Conservation (phyloP, 306 rosid genomes). For the Castanopsis chinensis region DNA sequence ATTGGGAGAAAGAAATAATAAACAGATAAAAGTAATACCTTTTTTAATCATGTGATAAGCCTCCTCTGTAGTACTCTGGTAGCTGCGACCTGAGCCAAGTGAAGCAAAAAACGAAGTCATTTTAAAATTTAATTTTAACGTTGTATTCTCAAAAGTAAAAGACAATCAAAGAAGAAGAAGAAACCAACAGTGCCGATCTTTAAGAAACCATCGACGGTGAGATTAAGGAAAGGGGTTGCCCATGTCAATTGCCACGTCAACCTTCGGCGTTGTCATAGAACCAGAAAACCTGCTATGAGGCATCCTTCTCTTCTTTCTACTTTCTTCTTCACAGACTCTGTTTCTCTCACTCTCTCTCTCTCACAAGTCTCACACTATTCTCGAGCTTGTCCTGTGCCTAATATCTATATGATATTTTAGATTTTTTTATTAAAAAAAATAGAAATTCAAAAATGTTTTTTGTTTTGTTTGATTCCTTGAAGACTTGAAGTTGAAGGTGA, state of each 20-base stretch:
- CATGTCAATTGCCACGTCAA: conserved; percentile 64
- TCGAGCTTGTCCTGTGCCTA: neutral
- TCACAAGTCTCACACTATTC: neutral
- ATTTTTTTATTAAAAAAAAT: no score
- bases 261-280: conserved; percentile 46
- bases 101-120: neutral
- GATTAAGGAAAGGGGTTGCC: conserved; percentile 74
- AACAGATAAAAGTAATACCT: conserved; percentile 30
- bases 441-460: no score
- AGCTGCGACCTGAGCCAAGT: conserved; percentile 69
- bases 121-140: neutral
- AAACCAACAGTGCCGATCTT: conserved; percentile 69
- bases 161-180: neutral
- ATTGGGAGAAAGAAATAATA: neutral
- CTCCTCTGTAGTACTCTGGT: conserved; percentile 71
- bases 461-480: no score
- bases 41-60: conserved; percentile 44
- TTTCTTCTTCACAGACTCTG: neutral
- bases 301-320: conserved; percentile 31
- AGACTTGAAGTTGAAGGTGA: no score
- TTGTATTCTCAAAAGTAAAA: neutral
- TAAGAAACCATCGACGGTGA: conserved; percentile 83
- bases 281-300: conserved; percentile 47
- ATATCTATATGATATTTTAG: neutral
- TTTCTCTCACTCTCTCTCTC: neutral